phyloP scores from a whole-genome alignment of 2,329 filamentous ascomycete species.

The Fusarium tjaetaba region DNA sequence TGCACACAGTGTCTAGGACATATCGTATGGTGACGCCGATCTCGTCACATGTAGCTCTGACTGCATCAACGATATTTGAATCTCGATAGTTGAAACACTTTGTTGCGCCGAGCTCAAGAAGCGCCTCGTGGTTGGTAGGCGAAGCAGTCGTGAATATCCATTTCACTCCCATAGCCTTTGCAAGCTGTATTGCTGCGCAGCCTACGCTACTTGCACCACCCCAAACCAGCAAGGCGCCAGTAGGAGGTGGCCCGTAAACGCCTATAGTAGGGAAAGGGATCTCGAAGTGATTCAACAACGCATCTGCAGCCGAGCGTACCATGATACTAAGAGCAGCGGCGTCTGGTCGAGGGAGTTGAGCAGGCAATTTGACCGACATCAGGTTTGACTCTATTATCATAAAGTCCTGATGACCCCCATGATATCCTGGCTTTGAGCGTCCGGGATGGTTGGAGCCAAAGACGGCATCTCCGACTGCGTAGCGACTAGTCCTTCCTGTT shows the following conservation, averaged over 20 bases:
- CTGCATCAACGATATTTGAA: fast-evolving
- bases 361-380: background rate
- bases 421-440: background rate
- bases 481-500: background rate
- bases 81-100: background rate
- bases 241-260: fast-evolving
- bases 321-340: background rate
- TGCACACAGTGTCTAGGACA: background rate
- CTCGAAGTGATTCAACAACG: background rate
- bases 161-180: background rate
- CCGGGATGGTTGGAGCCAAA: background rate
- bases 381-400: background rate
- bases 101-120: background rate
- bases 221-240: background rate
- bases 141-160: background rate
- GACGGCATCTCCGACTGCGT: background rate
- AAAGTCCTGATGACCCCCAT: background rate
- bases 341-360: background rate
- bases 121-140: background rate
- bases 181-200: background rate
- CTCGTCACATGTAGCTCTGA: background rate
- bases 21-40: background rate
- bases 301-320: background rate
- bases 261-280: background rate
- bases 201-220: background rate